Conservation (phyloP, 257 asterid genomes). For the Solanum clarkiae region DNA sequence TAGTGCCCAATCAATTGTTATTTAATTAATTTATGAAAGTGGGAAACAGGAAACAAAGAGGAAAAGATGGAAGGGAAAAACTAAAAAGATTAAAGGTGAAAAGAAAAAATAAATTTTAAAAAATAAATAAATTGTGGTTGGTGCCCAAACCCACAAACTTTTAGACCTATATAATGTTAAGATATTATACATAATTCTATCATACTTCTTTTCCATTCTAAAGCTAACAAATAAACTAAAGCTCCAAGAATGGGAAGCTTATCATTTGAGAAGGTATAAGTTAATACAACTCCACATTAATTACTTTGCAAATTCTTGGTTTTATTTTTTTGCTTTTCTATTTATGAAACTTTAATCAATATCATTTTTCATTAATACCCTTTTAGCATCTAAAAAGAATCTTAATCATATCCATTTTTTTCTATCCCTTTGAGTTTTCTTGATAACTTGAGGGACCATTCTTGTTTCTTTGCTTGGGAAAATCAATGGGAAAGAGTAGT, state of each 20-base stretch:
- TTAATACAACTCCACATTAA: background rate
- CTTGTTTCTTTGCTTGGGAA: background rate
- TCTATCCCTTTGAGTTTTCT: background rate
- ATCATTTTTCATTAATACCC: background rate
- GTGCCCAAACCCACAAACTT: background rate
- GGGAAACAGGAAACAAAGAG: background rate
- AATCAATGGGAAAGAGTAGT: background rate
- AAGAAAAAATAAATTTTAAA: background rate
- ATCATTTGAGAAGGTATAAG: background rate
- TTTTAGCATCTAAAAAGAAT: background rate
- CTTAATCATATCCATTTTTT: background rate
- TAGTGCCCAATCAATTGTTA: background rate
- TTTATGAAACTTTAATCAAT: background rate
- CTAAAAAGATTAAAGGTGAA: background rate
- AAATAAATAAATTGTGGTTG: background rate
- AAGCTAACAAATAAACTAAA: background rate
- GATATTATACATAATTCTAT: background rate
- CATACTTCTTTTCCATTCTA: background rate
- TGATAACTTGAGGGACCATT: background rate
- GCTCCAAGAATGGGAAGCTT: slow-evolving; percentile 1
- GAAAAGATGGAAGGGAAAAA: background rate
- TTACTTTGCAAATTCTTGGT: background rate
- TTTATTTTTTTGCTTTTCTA: background rate
- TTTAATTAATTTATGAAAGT: background rate
- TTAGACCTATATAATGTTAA: background rate